Base-by-base conservation (phyloP, 1,284 basidiomycete species). In the Apiotrichum veenhuisii region DNA sequence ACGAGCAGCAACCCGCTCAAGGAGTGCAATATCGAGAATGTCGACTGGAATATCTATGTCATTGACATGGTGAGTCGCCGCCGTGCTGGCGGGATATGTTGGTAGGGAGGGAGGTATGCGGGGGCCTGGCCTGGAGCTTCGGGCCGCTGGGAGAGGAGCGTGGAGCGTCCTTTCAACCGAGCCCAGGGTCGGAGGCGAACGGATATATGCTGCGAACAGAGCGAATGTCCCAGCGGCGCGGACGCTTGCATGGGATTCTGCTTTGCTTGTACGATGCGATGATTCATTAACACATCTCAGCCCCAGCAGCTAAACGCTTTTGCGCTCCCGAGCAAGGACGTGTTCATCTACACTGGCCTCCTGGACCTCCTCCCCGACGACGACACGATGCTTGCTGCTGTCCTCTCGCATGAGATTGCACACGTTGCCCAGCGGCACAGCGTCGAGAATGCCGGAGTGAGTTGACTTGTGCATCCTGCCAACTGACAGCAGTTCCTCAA, bases 311-410 rank as follows among this genome's bases (percentile, higher is more conserved):
- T 62, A 59, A 81, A 82, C 61, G 80, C 80, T 3, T 80, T 80
- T 59, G 80, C 80, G 1, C 67, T 81, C 2, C 80, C 80, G 3
- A 79, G 78, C 33, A 79, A 79, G 60, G 79, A 81, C 55, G 71
- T 81, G 33, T 80, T 81, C 54, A 75, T 81, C 34, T 81, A 81
- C 65, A 78, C 80, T 1, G 81, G 81, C 17, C 66, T 82, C 27
- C 71, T 82, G 8, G 69, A 79, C 33, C 64, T 79, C 3, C 55
- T 75, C 9, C 73, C 73, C 1, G 69, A 79, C 11, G 75, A 79
- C 57, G 80, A 81, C 62, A 70, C 78, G 5, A 66, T 82, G 41
- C 65, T 81, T 15, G 78, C 80, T 1, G 80, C 79, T 2, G 76
- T 81, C 0, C 65, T 82, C 18, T 75, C 76, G 1, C 80, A 81